Conservation (phyloP, 495 filamentous ascomycete genomes). For the Talaromyces stipitatus region DNA sequence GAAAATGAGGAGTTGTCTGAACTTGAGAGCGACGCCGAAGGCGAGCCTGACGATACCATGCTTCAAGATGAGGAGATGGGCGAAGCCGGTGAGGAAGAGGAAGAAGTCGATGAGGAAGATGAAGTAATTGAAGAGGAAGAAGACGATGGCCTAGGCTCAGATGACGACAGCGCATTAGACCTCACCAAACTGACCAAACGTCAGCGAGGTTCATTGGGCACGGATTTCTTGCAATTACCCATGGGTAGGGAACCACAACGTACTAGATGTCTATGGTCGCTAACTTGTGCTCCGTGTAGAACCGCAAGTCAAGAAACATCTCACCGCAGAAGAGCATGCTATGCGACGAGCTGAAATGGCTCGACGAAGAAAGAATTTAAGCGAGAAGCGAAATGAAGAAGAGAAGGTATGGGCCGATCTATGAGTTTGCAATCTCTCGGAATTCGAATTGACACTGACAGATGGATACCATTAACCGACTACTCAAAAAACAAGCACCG, state of each 20-base stretch:
- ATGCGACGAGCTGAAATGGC: constrained; percentile 98
- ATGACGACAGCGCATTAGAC: constrained; percentile 66
- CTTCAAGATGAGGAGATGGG: constrained; percentile 22
- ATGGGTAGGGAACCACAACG: constrained; percentile 50
- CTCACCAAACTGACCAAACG: constrained; percentile 81
- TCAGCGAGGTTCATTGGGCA: constrained; percentile 65
- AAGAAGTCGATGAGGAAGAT: constrained; percentile 43
- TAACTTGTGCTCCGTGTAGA: constrained; percentile 42
- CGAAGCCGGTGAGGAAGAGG: constrained; percentile 23
- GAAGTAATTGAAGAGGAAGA: constrained; percentile 47
- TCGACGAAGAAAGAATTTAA: constrained; percentile 87
- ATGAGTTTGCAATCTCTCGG: no score
- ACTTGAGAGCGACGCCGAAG: constrained; percentile 44
- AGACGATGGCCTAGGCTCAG: constrained; percentile 53
- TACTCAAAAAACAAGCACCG: constrained; percentile 90
- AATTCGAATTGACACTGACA: constrained; percentile 2
- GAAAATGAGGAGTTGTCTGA: constrained; percentile 34
- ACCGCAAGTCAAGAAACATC: constrained; percentile 83
- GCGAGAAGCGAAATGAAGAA: constrained; percentile 96
- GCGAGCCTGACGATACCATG: constrained; percentile 40
- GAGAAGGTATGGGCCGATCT: constrained; percentile 63
- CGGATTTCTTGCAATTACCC: constrained; percentile 75
- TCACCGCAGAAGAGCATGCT: constrained; percentile 90
- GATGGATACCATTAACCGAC: constrained; percentile 98
- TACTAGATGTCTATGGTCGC: neutral